phyloP scores from a whole-genome alignment of 495 filamentous ascomycete species.

The Cercophora scortea region DNA sequence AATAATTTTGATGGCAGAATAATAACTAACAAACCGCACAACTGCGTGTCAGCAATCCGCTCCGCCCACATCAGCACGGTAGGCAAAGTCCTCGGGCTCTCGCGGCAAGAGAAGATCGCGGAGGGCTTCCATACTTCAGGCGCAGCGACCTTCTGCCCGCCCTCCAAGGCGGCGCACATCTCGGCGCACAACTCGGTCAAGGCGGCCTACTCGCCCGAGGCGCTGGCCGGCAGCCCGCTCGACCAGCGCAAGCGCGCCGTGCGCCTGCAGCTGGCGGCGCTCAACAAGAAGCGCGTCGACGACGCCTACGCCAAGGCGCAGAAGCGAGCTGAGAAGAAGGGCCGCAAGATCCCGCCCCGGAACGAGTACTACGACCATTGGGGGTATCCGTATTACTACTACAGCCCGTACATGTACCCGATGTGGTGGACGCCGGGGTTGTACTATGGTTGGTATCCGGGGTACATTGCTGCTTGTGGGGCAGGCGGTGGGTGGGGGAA shows the following conservation, averaged over 20 bases:
- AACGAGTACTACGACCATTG: conserved; percentile 48
- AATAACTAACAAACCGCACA: no score
- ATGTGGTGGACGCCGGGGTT: conserved; percentile 21
- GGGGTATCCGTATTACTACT: conserved; percentile 42
- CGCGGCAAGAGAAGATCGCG: conserved; percentile 42
- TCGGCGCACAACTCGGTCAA: conserved; percentile 55
- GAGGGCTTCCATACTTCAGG: conserved; percentile 48
- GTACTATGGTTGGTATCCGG: conserved; percentile 30
- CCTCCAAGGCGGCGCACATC: conserved; percentile 60
- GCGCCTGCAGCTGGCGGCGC: conserved; percentile 38
- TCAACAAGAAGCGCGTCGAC: conserved; percentile 47
- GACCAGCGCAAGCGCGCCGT: conserved; percentile 30
- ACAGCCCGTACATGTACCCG: conserved; percentile 29
- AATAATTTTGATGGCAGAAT: no score
- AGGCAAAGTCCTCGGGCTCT: conserved; percentile 30
- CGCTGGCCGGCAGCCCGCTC: conserved; percentile 38
- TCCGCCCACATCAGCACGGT: conserved; percentile 47
- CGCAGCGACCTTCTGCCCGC: conserved; percentile 44
- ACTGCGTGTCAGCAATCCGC: conserved; percentile 44
- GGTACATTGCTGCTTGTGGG: conserved; percentile 19
- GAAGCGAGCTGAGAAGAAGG: conserved; percentile 55
- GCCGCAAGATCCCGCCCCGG: conserved; percentile 38
- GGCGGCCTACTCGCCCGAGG: conserved; percentile 13
- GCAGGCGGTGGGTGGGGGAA: conserved; percentile 1
- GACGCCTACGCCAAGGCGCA: conserved; percentile 53